Evolutionary conservation across 805 yeast species (phyloP), one percentile per base, ranked within the genome.

Genomic region (Zygotorulaspora chibaensis): DNA sequence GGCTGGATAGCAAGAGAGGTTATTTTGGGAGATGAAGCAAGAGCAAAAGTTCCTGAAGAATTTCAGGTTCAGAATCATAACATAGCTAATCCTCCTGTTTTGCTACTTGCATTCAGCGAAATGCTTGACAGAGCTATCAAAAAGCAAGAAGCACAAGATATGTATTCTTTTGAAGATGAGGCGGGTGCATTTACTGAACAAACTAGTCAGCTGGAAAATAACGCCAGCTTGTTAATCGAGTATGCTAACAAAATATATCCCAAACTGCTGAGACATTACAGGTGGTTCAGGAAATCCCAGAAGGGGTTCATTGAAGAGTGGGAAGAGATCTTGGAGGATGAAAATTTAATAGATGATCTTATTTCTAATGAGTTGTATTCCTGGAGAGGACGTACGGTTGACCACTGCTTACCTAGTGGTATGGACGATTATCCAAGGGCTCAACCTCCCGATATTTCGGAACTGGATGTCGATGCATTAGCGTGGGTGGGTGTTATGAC

Each of bases 1-100:
- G 99, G 99, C 0, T 93, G 98, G 97, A 85, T 93, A 54, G 96
- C 96, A 1, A 76, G 99, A 51, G 99, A 93, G 63, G 95, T 88
- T 57, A 91, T 93, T 26, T 71, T 93, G 37, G 99, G 99, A 1
- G 82, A 81, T 6, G 98, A 93, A 63, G 89, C 91, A 31, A 77
- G 98, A 61, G 76, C 84, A 37, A 81, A 84, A 58, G 98, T 93
- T 4, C 98, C 98, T 0, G 70, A 62, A 7, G 87, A 84, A 51
- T 91, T 91, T 62, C 83, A 77, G 55, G 84, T 80, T 9, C 99
- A 93, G 67, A 85, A 84, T 62, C 95, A 96, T 3, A 77, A 82
- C 47, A 83, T 87, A 59, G 97, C 96, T 8, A 93, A 91, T 56
- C 99, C 99, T 1, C 99, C 99, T 15, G 93, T 98, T 0, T 65